Evolutionary conservation across 2,329 filamentous ascomycete species (phyloP).

Genomic region (Colletotrichum sp.): DNA sequence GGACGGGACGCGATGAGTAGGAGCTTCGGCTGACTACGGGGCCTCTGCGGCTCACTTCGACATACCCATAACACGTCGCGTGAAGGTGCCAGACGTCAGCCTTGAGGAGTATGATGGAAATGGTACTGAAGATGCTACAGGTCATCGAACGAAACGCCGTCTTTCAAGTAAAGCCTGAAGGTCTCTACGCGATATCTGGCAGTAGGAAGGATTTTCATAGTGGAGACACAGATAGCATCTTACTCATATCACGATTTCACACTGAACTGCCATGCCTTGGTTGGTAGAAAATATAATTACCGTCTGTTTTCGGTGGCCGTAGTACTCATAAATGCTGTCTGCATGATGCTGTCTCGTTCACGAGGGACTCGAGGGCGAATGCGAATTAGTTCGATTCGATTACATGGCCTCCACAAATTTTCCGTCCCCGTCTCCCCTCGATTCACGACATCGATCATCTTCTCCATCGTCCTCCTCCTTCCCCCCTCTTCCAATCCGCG

Average conservation of each 20-base stretch:
- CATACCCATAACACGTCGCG: background rate
- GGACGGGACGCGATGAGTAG: background rate
- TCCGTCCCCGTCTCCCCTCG: background rate
- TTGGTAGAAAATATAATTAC: background rate
- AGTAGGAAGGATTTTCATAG: rapidly evolving
- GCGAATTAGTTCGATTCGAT: slow-evolving; percentile 6
- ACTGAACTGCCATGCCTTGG: background rate
- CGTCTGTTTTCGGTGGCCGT: background rate
- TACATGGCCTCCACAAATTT: background rate
- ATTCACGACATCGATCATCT: background rate
- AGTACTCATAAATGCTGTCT: background rate
- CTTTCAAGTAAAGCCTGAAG: background rate
- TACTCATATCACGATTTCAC: background rate
- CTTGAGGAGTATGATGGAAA: background rate
- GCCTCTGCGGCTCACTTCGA: background rate
- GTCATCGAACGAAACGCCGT: rapidly evolving
- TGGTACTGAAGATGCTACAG: rapidly evolving
- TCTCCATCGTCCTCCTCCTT: background rate
- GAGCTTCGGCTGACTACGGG: background rate
- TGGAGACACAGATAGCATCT: rapidly evolving
- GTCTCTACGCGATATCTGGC: background rate
- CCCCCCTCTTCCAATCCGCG: background rate
- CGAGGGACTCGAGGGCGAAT: background rate
- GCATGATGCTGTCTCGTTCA: background rate
- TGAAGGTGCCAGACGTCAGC: background rate